These are phyloP conservation scores for Zasmidium citrigriseum DNA, from an alignment of 2,329 filamentous ascomycete genomes.

Conservation along the genomic window DNA sequence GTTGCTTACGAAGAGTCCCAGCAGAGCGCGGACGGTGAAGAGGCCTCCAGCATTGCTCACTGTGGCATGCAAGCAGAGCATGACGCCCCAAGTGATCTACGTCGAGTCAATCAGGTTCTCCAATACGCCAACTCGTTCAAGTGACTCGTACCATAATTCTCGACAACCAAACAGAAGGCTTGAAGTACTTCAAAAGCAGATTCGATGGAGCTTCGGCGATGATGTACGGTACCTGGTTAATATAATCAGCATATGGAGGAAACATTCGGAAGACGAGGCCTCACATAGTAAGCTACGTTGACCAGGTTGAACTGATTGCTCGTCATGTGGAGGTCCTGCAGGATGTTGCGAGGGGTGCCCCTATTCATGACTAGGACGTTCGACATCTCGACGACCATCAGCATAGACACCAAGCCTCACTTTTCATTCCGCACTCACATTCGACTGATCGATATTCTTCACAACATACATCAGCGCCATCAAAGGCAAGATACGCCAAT, in stretches of 20 bases:
- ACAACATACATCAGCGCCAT: constrained; percentile 37
- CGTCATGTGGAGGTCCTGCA: constrained; percentile 31
- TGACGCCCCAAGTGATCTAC: constrained; percentile 5
- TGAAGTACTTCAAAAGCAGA: constrained; percentile 14
- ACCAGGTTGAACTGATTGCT: constrained; percentile 38
- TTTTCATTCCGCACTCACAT: constrained; percentile 21
- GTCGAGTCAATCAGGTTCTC: neutral
- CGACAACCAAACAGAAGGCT: constrained; percentile 13
- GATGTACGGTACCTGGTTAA: constrained; percentile 15
- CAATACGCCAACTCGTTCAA: too few relatives aligned
- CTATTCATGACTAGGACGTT: constrained; percentile 41
- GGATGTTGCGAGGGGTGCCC: constrained; percentile 29
- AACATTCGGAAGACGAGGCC: too few relatives aligned
- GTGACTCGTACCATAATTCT: constrained; percentile 10
- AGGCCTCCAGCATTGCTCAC: neutral
- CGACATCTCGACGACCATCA: constrained; percentile 19
- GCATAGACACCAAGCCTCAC: neutral
- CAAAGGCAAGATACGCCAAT: constrained; percentile 47
- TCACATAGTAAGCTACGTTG: constrained; percentile 38
- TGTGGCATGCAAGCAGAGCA: constrained; percentile 9
- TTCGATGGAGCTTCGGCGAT: constrained; percentile 17
- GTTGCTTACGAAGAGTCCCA: too few relatives aligned
- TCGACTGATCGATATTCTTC: constrained; percentile 36
- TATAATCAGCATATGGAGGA: constrained; percentile 26
- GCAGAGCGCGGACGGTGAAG: too few relatives aligned